phyloP scores from a whole-genome alignment of 176 grass and related monocot genomes.

The Oryza glumipatula region DNA sequence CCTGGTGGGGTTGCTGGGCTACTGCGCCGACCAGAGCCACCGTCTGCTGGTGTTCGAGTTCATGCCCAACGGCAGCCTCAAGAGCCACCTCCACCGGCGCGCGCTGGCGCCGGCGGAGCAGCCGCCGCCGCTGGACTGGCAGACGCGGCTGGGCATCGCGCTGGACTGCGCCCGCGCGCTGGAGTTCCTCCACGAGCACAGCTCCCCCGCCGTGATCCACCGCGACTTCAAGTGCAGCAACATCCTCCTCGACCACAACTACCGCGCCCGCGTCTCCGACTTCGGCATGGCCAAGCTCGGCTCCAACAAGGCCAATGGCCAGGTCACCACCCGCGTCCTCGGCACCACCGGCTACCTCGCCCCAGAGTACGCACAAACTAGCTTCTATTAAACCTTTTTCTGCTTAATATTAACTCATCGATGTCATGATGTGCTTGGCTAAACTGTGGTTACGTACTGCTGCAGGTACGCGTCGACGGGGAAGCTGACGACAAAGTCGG shows the following conservation, averaged over 20 bases:
- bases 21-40: conserved; percentile 94
- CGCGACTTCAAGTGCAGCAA: conserved; percentile 94
- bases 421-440: neutral
- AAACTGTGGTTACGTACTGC: neutral
- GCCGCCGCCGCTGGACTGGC: conserved; percentile 68
- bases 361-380: conserved; percentile 52
- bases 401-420: neutral
- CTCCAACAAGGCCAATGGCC: conserved; percentile 89
- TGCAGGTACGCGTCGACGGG: conserved; percentile 94
- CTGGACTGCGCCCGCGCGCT: conserved; percentile 88
- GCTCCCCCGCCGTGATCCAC: conserved; percentile 84
- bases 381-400: neutral
- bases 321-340: conserved; percentile 90
- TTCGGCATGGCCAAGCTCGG: conserved; percentile 93
- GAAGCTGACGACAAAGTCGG: conserved; percentile 94
- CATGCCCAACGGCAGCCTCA: conserved; percentile 92
- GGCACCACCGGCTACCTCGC: conserved; percentile 99
- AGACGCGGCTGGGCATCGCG: conserved; percentile 77
- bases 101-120: neutral
- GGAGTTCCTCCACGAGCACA: conserved; percentile 93
- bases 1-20: conserved; percentile 83
- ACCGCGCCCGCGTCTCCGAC: conserved; percentile 77
- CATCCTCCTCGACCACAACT: conserved; percentile 78
- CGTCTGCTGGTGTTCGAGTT: conserved; percentile 92
- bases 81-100: conserved; percentile 69